These are phyloP conservation scores for Pythium apleroticum DNA, from an alignment of 352 stramenopile genomes.

Conservation along the genomic window DNA sequence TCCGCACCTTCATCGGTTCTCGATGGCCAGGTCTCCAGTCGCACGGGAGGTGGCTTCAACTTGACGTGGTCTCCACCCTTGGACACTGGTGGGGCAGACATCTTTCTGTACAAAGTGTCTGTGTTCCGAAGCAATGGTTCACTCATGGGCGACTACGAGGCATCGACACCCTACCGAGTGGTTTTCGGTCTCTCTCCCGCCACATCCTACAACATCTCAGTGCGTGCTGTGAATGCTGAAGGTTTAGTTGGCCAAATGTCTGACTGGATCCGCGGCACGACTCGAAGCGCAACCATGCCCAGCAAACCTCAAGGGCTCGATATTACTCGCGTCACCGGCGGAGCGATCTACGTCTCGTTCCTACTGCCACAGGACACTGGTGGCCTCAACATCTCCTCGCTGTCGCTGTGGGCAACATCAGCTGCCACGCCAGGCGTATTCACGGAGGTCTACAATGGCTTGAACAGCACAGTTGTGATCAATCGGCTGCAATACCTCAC, in stretches of 20 bases:
- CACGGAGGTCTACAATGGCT: constrained; percentile 40
- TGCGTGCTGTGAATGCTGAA: constrained; percentile 39
- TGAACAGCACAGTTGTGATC: constrained; percentile 23
- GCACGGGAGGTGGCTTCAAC: constrained; percentile 43
- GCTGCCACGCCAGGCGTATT: constrained; percentile 40
- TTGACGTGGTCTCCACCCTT: constrained; percentile 44
- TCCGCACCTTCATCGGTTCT: constrained; percentile 33
- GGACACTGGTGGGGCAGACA: constrained; percentile 39
- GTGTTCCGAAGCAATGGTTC: not conserved
- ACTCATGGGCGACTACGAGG: not conserved
- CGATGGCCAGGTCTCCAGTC: constrained; percentile 26
- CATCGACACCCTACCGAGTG: constrained; percentile 10
- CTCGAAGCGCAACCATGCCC: constrained; percentile 33
- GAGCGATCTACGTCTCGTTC: constrained; percentile 42
- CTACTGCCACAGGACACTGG: constrained; percentile 37
- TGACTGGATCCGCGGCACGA: constrained; percentile 26
- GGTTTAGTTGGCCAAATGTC: constrained; percentile 31
- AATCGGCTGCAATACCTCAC: constrained; percentile 41
- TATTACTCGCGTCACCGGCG: constrained; percentile 36
- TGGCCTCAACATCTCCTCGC: constrained; percentile 31
- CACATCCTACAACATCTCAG: constrained; percentile 34
- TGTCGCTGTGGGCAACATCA: constrained; percentile 34
- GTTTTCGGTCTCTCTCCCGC: constrained; percentile 34
- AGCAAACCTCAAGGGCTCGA: constrained; percentile 33
- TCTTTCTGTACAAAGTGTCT: constrained; percentile 36